A percentile compares a stretch with the other conserved stretches of the same genome.
Evolutionary conservation across 495 filamentous ascomycete species (phyloP).

Genomic region (Penicillium fimorum): DNA sequence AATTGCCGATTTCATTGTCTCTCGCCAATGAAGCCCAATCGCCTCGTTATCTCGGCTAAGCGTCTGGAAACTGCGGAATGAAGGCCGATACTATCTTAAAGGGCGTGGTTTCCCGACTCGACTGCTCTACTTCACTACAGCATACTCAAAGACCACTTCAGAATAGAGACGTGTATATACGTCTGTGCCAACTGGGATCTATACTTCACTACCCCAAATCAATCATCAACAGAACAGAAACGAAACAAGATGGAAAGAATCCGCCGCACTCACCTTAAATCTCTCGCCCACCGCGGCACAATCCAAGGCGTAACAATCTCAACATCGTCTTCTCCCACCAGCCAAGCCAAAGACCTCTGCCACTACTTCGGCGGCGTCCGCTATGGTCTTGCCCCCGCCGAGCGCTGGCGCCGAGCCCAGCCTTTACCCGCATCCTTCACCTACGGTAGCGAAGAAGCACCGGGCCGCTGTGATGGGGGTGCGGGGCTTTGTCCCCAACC

Average conservation of each 20-base stretch:
- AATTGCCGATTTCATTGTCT: slow-evolving; percentile 25
- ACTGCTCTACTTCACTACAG: not conserved
- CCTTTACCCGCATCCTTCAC: slow-evolving; percentile 31
- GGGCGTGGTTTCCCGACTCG: not conserved
- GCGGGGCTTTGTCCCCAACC: slow-evolving; percentile 42
- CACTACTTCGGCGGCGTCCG: slow-evolving; percentile 47
- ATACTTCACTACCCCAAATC: not conserved
- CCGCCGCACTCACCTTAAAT: slow-evolving; percentile 26
- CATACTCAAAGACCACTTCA: not conserved
- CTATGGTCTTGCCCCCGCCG: slow-evolving; percentile 37
- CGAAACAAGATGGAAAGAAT: slow-evolving; percentile 30
- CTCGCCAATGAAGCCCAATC: slow-evolving; percentile 18
- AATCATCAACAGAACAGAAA: not conserved
- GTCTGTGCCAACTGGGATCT: not conserved
- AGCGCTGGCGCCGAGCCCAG: slow-evolving; percentile 40
- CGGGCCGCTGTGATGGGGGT: slow-evolving; percentile 27
- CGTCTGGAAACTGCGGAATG: slow-evolving; percentile 14
- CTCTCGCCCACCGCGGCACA: slow-evolving; percentile 35
- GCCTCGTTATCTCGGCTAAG: slow-evolving; percentile 24
- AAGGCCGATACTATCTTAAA: not conserved
- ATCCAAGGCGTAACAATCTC: slow-evolving; percentile 39
- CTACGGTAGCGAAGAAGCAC: slow-evolving; percentile 37
- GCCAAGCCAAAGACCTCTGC: slow-evolving; percentile 25
- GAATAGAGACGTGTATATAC: not conserved
- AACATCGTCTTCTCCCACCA: slow-evolving; percentile 1